A percentile compares a stretch with the other conserved stretches of the same genome.
Conservation (phyloP, 1,284 basidiomycete species). For the Trichosporon sp. region DNA sequence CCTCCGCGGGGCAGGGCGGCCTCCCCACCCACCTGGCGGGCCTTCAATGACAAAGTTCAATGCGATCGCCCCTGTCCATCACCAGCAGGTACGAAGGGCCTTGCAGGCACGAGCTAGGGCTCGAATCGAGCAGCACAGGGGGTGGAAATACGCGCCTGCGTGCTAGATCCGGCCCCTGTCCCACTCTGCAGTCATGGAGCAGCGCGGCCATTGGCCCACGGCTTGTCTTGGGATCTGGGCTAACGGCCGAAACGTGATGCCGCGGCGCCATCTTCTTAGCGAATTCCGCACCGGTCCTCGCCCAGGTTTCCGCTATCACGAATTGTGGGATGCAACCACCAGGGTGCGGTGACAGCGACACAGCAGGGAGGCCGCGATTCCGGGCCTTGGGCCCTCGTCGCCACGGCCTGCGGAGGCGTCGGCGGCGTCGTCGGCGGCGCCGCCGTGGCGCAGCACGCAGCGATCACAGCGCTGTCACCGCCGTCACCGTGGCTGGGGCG, state of each 20-base stretch:
- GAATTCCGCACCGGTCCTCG: not conserved
- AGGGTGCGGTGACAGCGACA: not conserved
- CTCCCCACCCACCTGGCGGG: not conserved
- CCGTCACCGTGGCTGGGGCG: not conserved
- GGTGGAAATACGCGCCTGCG: not conserved
- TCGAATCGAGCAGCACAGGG: not conserved
- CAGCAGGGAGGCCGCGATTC: not conserved
- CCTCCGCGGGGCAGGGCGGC: not conserved
- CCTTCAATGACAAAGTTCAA: not conserved
- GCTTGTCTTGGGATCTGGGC: not conserved
- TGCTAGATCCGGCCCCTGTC: not conserved
- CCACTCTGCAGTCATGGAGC: not conserved
- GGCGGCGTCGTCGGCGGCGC: too few relatives aligned
- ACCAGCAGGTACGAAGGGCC: not conserved
- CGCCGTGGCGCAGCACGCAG: not conserved
- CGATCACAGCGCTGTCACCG: not conserved
- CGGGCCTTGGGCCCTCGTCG: not conserved
- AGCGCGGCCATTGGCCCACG: not conserved
- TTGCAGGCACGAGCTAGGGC: not conserved
- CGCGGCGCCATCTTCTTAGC: not conserved
- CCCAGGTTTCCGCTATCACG: not conserved
- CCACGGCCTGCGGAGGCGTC: not conserved
- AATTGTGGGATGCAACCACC: not conserved
- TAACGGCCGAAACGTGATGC: constrained; percentile 2
- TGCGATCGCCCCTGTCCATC: not conserved